Evolutionary conservation across 345 rosid genomes (phyloP), one percentile per base, ranked within the genome.

Genomic region (Gossypium herbaceum): DNA sequence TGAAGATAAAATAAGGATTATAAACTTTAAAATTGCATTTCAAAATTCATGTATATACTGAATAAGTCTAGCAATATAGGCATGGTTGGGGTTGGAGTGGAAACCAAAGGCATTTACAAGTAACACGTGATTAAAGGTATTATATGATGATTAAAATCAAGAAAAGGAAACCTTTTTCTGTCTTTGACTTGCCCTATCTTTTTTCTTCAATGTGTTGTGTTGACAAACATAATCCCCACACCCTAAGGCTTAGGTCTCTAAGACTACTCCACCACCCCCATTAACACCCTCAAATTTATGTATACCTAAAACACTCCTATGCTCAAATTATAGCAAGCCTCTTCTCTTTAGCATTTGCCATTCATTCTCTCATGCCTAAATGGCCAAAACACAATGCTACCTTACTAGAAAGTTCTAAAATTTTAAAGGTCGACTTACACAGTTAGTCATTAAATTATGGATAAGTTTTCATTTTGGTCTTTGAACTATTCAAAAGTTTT

Each of bases 111-210:
- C 52, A 66, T 2, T 43, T 45, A 66, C 16, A 20, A 11, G 25
- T 3, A 41, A 8, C 71, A 69, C 61, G 70, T 76, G 76, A 69
- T 65, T 64, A 67, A 64, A 54, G 71, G 13, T 19, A 27, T 55
- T 50, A 17, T n/a, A 43, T 13, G 41, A 47, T 27, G 1, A 48
- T 15, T 57, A 60, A 73, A 27, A 58, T 44, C 55, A 73, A 51
- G 61, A 60, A 45, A 29, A 8, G 55, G 50, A 44, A 67, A 79
- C 15, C 19, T 52, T 51, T 5, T 41, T 54, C 29, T 12, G n/a
- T 34, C 57, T 57, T 79, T 73, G 71, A 72, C 73, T 73, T 78
- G 74, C 10, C 43, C 43, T 27, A n/a, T 41, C 9, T 56, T 12
- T 13, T 15, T 71, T 51, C 45, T 2, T 66, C 72, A 1, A 29